Percentiles rank a stretch among this genome's conserved stretches.
These are phyloP conservation scores for Seminavis robusta DNA, from an alignment of 108 stramenopile genomes.

Conservation along the genomic window DNA sequence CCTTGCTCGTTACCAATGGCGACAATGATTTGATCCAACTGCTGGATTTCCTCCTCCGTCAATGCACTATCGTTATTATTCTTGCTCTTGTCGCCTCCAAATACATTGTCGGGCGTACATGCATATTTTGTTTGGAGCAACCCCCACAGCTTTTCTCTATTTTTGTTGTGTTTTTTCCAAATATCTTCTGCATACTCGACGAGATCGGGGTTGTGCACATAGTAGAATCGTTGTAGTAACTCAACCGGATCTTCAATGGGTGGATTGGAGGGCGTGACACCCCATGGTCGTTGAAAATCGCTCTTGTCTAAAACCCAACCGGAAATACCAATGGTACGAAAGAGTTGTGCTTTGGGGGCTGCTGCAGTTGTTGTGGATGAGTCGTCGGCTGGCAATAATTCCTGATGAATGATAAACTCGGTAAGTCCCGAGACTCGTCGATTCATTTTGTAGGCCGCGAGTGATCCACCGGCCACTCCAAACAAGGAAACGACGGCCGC, in stretches of 20 bases:
- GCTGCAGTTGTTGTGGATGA: constrained; percentile 27
- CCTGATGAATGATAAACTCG: constrained; percentile 50
- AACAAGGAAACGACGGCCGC: constrained; percentile 50
- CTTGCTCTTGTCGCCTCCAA: constrained; percentile 12
- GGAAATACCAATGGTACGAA: constrained; percentile 42
- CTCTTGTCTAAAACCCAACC: constrained; percentile 57
- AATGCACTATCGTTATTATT: no score
- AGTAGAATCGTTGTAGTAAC: constrained; percentile 47
- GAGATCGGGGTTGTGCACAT: constrained; percentile 44
- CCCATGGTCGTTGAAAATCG: constrained; percentile 64
- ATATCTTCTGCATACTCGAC: constrained; percentile 35
- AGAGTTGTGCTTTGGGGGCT: constrained; percentile 42
- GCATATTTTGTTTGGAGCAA: neutral
- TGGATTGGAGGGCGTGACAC: constrained; percentile 35
- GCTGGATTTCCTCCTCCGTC: no score
- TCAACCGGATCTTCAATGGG: constrained; percentile 14
- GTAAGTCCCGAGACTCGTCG: constrained; percentile 52
- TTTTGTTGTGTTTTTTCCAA: constrained; percentile 22
- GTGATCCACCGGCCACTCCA: constrained; percentile 59
- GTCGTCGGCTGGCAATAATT: constrained; percentile 40
- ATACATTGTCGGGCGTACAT: constrained; percentile 3
- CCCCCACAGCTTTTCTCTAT: constrained; percentile 19
- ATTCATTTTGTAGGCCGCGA: constrained; percentile 64
- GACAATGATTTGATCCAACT: no score
- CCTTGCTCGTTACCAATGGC: no score